Conservation (phyloP, 2,329 filamentous ascomycete species). For the Didymella keratinophila region DNA sequence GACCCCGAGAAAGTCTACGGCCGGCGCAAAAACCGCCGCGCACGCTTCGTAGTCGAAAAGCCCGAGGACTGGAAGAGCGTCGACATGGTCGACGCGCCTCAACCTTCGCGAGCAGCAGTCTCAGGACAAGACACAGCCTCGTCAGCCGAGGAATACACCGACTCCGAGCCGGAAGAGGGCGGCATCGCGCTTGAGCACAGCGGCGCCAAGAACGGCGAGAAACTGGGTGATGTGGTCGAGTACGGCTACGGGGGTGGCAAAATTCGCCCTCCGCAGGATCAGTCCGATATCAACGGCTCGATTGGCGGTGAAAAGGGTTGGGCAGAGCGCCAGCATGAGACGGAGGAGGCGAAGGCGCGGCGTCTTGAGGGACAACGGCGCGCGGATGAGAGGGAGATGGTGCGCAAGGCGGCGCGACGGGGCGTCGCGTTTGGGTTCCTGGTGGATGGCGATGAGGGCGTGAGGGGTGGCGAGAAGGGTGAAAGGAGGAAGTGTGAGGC, state of each 20-base stretch:
- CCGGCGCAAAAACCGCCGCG: constrained; percentile 56
- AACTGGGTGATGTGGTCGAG: constrained; percentile 20
- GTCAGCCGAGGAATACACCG: constrained; percentile 17
- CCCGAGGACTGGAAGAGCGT: constrained; percentile 54
- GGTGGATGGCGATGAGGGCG: constrained; percentile 26
- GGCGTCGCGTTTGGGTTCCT: constrained; percentile 64
- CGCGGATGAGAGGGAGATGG: constrained; percentile 63
- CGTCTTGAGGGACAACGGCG: constrained; percentile 58
- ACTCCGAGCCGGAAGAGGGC: constrained; percentile 26
- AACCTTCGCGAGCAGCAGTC: neutral
- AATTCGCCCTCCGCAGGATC: constrained; percentile 51
- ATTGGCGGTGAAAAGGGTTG: constrained; percentile 64
- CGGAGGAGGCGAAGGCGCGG: constrained; percentile 60
- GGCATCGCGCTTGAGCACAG: constrained; percentile 4
- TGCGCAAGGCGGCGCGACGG: constrained; percentile 69
- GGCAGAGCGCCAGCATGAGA: constrained; percentile 62
- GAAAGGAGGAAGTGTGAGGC: constrained; percentile 63
- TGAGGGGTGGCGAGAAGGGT: constrained; percentile 22
- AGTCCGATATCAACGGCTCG: constrained; percentile 64
- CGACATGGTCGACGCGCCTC: constrained; percentile 53
- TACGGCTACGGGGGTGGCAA: constrained; percentile 44
- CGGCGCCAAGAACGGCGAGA: neutral
- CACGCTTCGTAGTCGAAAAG: constrained; percentile 50
- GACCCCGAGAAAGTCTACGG: constrained; percentile 58
- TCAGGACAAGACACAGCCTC: constrained; percentile 18